Evolutionary conservation across 176 grass and related monocot species (phyloP).

Genomic region (Stipa capillata): DNA sequence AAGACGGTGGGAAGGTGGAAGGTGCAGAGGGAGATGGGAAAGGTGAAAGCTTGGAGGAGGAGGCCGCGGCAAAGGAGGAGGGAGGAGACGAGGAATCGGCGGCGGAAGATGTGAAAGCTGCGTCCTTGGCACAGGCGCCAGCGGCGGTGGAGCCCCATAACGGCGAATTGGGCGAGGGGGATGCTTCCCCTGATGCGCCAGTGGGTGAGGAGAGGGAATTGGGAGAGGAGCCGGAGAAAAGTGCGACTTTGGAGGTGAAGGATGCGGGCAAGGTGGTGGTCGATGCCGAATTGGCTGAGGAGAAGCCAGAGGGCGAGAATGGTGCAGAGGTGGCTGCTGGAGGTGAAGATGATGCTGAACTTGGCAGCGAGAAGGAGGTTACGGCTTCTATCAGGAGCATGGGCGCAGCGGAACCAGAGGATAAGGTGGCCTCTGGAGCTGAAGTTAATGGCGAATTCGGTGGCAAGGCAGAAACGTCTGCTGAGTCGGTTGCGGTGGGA

Average conservation of each 20-base stretch:
- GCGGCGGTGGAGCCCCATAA: background rate
- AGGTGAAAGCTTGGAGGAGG: background rate
- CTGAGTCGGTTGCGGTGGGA: background rate
- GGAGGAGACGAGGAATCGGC: background rate
- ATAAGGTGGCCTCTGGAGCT: background rate
- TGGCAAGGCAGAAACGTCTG: background rate
- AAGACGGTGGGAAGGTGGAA: background rate
- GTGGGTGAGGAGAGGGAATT: conserved; percentile 11
- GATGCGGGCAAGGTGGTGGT: background rate
- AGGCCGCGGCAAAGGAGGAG: background rate
- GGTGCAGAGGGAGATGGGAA: background rate
- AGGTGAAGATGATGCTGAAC: background rate
- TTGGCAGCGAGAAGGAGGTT: background rate
- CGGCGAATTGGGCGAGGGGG: conserved; percentile 11
- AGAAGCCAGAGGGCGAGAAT: background rate
- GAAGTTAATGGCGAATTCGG: conserved; percentile 20
- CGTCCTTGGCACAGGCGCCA: background rate
- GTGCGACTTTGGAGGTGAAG: background rate
- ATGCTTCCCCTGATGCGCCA: background rate
- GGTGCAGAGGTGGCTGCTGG: background rate
- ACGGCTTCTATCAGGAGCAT: background rate
- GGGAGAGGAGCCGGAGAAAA: background rate
- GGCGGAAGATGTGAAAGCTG: background rate
- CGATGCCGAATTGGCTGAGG: background rate
- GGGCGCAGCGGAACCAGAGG: background rate